A percentile compares a stretch with the other conserved stretches of the same genome.
phyloP scores from a whole-genome alignment of 2,329 filamentous ascomycete species.

The Aspergillus transmontanensis region DNA sequence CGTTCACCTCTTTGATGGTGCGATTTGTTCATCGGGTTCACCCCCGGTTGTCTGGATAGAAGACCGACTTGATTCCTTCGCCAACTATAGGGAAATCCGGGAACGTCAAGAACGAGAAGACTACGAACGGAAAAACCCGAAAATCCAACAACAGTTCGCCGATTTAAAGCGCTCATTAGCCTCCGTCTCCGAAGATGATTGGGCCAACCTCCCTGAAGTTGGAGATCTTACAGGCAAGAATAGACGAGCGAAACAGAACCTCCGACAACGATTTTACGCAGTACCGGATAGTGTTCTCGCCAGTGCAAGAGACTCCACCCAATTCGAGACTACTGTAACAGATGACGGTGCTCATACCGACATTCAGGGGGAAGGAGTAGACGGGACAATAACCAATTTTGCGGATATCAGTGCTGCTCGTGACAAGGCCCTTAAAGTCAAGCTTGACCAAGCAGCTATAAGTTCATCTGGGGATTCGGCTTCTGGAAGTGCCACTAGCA shows the following conservation, averaged over 20 bases:
- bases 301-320: conserved; percentile 75
- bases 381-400: conserved; percentile 97
- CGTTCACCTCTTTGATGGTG: conserved; percentile 35
- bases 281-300: conserved; percentile 95
- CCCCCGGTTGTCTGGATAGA: conserved; percentile 67
- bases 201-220: conserved; percentile 92
- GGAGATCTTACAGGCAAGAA: conserved; percentile 96
- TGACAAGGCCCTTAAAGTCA: conserved; percentile 94
- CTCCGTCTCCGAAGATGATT: conserved; percentile 90
- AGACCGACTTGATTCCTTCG: conserved; percentile 70
- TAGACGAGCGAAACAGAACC: conserved; percentile 77
- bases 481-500: conserved; percentile 80
- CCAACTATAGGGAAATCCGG: conserved; percentile 80
- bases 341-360: conserved; percentile 69
- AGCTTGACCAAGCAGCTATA: conserved; percentile 83
- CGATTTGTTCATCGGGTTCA: conserved; percentile 68
- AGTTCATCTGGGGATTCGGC: conserved; percentile 69
- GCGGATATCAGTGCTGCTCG: conserved; percentile 94
- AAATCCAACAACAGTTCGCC: conserved; percentile 96
- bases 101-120: conserved; percentile 90
- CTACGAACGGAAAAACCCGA: conserved; percentile 96
- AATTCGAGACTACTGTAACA: conserved; percentile 85
- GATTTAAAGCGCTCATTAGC: conserved; percentile 90
- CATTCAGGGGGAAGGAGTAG: conserved; percentile 52
- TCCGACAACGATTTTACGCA: conserved; percentile 86